Evolutionary conservation across 2,329 filamentous ascomycete genomes (phyloP).

Genomic region (Pseudogymnoascus pannorum): DNA sequence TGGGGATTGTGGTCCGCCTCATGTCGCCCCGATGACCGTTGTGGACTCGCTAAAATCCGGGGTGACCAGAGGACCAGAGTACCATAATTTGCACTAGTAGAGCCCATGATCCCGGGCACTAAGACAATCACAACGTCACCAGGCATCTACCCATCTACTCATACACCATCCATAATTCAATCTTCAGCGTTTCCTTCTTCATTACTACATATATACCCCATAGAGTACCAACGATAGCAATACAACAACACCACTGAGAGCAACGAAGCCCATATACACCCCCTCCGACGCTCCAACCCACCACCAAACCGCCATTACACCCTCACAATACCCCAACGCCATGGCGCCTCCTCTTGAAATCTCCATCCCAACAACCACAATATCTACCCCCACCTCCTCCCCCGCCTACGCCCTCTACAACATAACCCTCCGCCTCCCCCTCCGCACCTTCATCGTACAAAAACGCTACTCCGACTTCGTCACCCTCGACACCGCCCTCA

Average conservation of each 20-base stretch:
- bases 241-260: background rate
- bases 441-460: slow-evolving; percentile 66
- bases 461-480: slow-evolving; percentile 81
- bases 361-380: slow-evolving; percentile 58
- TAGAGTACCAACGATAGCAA: background rate
- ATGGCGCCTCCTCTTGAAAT: slow-evolving; percentile 63
- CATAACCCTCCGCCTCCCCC: slow-evolving; percentile 67
- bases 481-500: slow-evolving; percentile 56
- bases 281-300: background rate
- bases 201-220: slow-evolving; percentile 5
- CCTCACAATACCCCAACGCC: background rate
- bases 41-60: background rate
- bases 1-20: background rate
- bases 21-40: background rate
- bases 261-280: background rate
- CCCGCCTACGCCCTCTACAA: slow-evolving; percentile 69
- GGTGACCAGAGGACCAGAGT: background rate
- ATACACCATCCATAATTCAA: background rate
- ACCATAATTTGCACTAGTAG: background rate
- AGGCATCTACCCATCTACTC: background rate
- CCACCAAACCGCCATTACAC: background rate
- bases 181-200: background rate
- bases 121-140: slow-evolving; percentile 4
- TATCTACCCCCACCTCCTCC: slow-evolving; percentile 42
- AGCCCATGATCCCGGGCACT: background rate